A percentile compares a stretch with the other conserved stretches of the same genome.
These are phyloP conservation scores for Mycosphaerella sp. DNA, from an alignment of 2,329 filamentous ascomycete species.

Conservation along the genomic window DNA sequence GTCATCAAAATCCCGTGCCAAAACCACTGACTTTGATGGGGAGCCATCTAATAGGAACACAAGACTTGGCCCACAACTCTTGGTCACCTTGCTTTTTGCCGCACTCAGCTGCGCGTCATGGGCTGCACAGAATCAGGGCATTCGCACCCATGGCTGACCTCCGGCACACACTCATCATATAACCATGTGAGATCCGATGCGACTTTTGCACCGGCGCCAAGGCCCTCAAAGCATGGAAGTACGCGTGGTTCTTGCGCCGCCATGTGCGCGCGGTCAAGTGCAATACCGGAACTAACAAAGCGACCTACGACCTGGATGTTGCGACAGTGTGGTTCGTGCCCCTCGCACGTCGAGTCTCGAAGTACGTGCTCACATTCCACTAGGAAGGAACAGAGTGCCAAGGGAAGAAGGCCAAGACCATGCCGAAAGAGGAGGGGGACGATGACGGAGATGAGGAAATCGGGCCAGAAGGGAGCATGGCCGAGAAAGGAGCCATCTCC, in stretches of 20 bases:
- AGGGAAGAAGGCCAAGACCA: not conserved
- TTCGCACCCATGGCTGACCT: conserved; percentile 24
- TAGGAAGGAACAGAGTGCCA: conserved; percentile 2
- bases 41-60: too few species aligned
- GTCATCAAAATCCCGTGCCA: too few species aligned
- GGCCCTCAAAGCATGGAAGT: conserved; percentile 22
- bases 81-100: too few species aligned
- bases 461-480: not conserved
- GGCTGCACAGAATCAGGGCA: conserved; percentile 26
- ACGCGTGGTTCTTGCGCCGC: conserved; percentile 28
- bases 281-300: conserved; percentile 12
- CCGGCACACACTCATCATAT: conserved; percentile 23
- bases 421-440: not conserved
- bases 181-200: conserved; percentile 27
- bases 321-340: conserved; percentile 20
- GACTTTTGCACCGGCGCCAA: conserved; percentile 21
- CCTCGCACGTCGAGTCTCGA: not conserved
- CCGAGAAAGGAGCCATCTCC: not conserved
- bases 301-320: conserved; percentile 17
- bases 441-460: not conserved
- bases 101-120: conserved; percentile 16
- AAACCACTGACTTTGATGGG: too few species aligned
- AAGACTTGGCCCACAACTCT: too few species aligned
- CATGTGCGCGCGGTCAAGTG: conserved; percentile 26
- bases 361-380: not conserved